A percentile compares a stretch with the other conserved stretches of the same genome.
These are phyloP conservation scores for Trametes sp. DNA, from an alignment of 1,284 basidiomycete species.

Conservation along the genomic window DNA sequence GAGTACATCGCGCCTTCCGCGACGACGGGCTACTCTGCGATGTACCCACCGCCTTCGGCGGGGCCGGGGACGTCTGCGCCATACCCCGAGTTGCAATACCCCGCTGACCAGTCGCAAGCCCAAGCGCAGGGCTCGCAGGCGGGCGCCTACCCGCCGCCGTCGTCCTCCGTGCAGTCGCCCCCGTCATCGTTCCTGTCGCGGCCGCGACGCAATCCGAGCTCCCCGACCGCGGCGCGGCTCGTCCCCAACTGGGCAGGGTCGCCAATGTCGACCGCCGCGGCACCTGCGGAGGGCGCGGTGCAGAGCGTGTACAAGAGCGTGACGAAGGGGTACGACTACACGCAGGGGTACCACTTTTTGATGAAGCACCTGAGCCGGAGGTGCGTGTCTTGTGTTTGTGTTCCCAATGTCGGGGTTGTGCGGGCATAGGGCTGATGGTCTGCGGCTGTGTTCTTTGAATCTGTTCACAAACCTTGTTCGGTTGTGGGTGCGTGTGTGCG, in stretches of 20 bases:
- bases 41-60: slow-evolving; percentile 16
- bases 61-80: slow-evolving; percentile 18
- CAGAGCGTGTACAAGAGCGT: slow-evolving; percentile 79
- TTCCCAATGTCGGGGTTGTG: slow-evolving; percentile 13
- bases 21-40: slow-evolving; percentile 19
- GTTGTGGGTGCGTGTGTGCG: slow-evolving; percentile 17
- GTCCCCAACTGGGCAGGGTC: slow-evolving; percentile 32
- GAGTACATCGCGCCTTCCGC: slow-evolving; percentile 30
- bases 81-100: slow-evolving; percentile 22
- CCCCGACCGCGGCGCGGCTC: slow-evolving; percentile 28
- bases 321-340: slow-evolving; percentile 89
- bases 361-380: slow-evolving; percentile 90
- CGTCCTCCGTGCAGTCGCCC: slow-evolving; percentile 14
- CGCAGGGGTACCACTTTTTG: slow-evolving; percentile 92
- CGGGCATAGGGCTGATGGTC: slow-evolving; percentile 6
- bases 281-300: slow-evolving; percentile 39
- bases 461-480: background rate
- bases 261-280: slow-evolving; percentile 27
- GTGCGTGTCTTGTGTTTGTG: too few relatives aligned
- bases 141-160: slow-evolving; percentile 1
- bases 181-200: slow-evolving; percentile 27
- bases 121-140: slow-evolving; percentile 17
- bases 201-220: slow-evolving; percentile 25
- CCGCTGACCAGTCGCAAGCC: slow-evolving; percentile 25
- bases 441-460: background rate